Evolutionary conservation across 805 yeast species (phyloP).

Genomic region (Groenewaldozyma salmanticensis): DNA sequence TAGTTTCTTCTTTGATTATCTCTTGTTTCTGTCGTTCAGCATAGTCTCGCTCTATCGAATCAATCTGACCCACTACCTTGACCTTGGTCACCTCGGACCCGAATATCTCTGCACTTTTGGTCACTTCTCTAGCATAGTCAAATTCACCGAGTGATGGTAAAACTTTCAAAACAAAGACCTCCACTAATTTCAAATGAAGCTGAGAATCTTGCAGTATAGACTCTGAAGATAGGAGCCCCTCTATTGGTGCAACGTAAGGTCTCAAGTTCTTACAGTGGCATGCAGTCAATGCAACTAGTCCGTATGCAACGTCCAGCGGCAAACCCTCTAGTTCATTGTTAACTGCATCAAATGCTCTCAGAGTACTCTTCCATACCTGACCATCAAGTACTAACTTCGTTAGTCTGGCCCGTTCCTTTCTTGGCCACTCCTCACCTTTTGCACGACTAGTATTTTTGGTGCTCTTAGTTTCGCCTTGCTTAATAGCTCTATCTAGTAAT

Average conservation of each 20-base stretch:
- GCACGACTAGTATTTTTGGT: neutral
- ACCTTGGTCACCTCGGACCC: conserved; percentile 1
- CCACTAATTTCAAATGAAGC: conserved; percentile 6
- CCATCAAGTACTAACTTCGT: conserved; percentile 1
- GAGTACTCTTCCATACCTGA: conserved; percentile 4
- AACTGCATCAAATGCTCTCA: neutral
- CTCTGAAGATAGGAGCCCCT: conserved; percentile 3
- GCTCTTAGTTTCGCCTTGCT: neutral
- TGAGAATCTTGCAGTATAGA: neutral
- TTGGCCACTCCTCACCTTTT: conserved; percentile 3
- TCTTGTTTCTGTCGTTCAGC: conserved; percentile 2
- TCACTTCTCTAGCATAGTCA: conserved; percentile 14
- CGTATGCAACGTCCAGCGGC: conserved; percentile 5
- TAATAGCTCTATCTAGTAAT: conserved; percentile 12
- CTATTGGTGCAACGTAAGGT: neutral
- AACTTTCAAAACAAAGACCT: conserved; percentile 10
- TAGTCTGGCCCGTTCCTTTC: conserved; percentile 2
- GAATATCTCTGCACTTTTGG: conserved; percentile 1
- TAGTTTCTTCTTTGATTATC: conserved; percentile 3
- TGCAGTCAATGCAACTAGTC: conserved; percentile 3
- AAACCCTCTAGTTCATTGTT: neutral
- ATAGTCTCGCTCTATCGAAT: conserved; percentile 5
- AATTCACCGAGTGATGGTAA: conserved; percentile 12
- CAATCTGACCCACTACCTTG: conserved; percentile 5
- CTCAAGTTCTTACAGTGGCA: conserved; percentile 1